phyloP scores from a whole-genome alignment of 768 basidiomycete genomes.

The Amyloporia xantha region DNA sequence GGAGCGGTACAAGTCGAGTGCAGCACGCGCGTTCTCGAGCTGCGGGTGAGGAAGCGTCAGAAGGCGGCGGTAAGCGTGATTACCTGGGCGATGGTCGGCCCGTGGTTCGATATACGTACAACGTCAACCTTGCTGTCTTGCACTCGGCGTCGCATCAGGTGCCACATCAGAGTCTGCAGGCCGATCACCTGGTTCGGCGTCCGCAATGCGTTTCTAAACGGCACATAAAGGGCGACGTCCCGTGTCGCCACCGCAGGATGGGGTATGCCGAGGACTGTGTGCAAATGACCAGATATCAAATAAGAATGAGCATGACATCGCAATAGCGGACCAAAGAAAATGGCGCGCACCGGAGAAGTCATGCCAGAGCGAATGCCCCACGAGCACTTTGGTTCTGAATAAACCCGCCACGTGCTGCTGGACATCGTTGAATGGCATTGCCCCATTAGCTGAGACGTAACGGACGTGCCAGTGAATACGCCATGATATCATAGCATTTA shows the following conservation, averaged over 20 bases:
- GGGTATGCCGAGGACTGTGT: constrained; percentile 68
- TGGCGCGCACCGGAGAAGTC: constrained; percentile 60
- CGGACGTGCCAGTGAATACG: not conserved
- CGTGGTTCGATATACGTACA: constrained; percentile 39
- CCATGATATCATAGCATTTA: too few species aligned
- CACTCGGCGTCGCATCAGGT: constrained; percentile 72
- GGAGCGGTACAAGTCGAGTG: constrained; percentile 47
- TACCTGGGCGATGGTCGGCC: too few species aligned
- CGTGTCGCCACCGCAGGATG: constrained; percentile 73
- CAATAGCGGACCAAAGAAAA: not conserved
- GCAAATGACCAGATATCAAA: constrained; percentile 6
- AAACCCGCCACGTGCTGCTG: constrained; percentile 60
- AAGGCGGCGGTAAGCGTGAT: not conserved
- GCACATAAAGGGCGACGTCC: constrained; percentile 78
- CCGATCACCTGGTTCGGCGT: constrained; percentile 64
- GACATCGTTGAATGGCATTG: constrained; percentile 51
- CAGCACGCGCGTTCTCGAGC: constrained; percentile 72
- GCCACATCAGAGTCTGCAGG: constrained; percentile 75
- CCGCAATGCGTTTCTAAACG: constrained; percentile 67
- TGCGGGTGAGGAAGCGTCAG: constrained; percentile 23
- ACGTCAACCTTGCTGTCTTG: constrained; percentile 68
- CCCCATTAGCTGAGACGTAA: constrained; percentile 32
- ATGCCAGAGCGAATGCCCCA: constrained; percentile 77
- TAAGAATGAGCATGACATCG: not conserved
- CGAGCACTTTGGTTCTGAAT: constrained; percentile 63